A percentile compares a stretch with the other conserved stretches of the same genome.
These are phyloP conservation scores for Papiliotrema terrestris DNA, from an alignment of 1,284 basidiomycete genomes.

Conservation along the genomic window DNA sequence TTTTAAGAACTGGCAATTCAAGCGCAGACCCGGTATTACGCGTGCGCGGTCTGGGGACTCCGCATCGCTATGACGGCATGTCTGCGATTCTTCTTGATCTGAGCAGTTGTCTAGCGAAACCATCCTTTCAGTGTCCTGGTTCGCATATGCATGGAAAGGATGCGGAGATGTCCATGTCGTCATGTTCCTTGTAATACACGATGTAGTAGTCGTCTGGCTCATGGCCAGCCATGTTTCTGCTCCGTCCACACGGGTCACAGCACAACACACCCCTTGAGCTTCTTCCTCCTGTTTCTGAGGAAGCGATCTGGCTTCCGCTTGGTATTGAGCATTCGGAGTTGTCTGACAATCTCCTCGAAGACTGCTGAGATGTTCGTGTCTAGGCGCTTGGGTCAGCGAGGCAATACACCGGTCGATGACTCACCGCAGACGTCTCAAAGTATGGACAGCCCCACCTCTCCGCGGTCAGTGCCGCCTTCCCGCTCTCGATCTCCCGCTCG, in stretches of 20 bases:
- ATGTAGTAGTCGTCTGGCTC: too few relatives aligned
- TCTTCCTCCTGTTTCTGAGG: not conserved
- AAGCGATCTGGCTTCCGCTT: not conserved
- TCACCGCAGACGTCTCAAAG: conserved; percentile 38
- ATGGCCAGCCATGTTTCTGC: too few relatives aligned
- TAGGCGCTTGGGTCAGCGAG: not conserved
- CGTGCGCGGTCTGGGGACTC: not conserved
- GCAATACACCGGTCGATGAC: conserved; percentile 4
- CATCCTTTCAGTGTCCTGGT: too few relatives aligned
- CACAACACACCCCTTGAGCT: not conserved
- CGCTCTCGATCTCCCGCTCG: conserved; percentile 26
- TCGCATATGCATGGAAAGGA: too few relatives aligned
- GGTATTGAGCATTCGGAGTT: not conserved
- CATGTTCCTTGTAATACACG: too few relatives aligned
- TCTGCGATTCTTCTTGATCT: too few relatives aligned
- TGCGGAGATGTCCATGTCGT: too few relatives aligned
- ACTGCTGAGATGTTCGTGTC: not conserved
- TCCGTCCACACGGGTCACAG: not conserved
- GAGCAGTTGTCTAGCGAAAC: too few relatives aligned
- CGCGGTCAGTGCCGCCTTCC: conserved; percentile 20
- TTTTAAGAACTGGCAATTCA: not conserved
- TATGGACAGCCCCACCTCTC: conserved; percentile 23
- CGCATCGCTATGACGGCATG: not conserved
- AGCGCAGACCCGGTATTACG: not conserved
- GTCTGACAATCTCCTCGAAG: conserved; percentile 1